Evolutionary conservation across 1,284 basidiomycete genomes (phyloP).

Genomic region (Leucoagaricus sp.): DNA sequence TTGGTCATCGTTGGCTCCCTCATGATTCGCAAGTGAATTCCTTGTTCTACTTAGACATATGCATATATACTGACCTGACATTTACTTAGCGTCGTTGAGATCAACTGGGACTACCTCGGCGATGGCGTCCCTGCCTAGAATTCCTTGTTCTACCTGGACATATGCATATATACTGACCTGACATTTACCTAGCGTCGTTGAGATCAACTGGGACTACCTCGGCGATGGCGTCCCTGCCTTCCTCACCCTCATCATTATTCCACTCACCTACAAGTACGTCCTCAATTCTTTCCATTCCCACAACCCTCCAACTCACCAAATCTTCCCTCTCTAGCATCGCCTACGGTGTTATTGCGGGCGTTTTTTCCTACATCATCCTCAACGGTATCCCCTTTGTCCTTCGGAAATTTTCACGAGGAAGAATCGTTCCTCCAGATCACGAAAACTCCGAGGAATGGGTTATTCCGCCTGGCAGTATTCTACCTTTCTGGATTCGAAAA

Average conservation of each 20-base stretch:
- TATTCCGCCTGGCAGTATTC: constrained; percentile 66
- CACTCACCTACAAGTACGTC: constrained; percentile 71
- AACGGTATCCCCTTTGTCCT: constrained; percentile 72
- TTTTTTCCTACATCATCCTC: constrained; percentile 70
- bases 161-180: neutral
- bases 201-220: constrained; percentile 89
- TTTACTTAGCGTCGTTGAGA: constrained; percentile 62
- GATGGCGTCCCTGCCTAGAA: too few relatives aligned
- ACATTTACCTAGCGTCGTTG: constrained; percentile 52
- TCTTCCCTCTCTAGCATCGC: constrained; percentile 62
- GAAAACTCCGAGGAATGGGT: constrained; percentile 67
- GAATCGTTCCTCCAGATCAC: constrained; percentile 69
- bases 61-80: neutral
- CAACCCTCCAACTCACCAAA: neutral
- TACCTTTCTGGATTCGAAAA: constrained; percentile 63
- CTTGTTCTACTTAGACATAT: constrained; percentile 23
- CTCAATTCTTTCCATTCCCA: constrained; percentile 4
- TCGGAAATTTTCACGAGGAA: constrained; percentile 54
- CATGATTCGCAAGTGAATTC: constrained; percentile 89
- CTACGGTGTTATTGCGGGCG: constrained; percentile 86
- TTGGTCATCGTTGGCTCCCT: constrained; percentile 86
- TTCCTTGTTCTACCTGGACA: constrained; percentile 25
- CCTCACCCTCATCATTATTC: constrained; percentile 77
- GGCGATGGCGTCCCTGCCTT: constrained; percentile 88
- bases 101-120: constrained; percentile 89